These are phyloP conservation scores for Trypanosoma boissoni DNA, from an alignment of 208 protist species.

Conservation along the genomic window DNA sequence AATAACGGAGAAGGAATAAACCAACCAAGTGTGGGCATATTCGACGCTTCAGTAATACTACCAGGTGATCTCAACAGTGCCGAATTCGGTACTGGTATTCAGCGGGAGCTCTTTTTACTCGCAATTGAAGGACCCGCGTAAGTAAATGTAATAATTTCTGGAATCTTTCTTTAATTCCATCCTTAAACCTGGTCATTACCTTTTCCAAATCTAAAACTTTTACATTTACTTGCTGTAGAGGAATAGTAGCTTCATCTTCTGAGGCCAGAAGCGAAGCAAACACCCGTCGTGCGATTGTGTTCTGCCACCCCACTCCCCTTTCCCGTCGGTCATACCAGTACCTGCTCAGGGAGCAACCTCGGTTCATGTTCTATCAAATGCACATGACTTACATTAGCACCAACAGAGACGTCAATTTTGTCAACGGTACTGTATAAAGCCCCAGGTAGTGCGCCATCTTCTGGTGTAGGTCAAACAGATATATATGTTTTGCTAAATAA, in stretches of 20 bases:
- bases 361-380: neutral
- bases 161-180: neutral
- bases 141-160: neutral
- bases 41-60: neutral
- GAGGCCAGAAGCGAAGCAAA: neutral
- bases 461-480: neutral
- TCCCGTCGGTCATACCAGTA: neutral
- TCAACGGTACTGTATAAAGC: neutral
- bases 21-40: neutral
- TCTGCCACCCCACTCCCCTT: neutral
- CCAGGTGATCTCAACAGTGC: neutral
- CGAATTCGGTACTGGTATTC: neutral
- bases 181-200: neutral
- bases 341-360: neutral
- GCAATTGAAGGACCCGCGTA: neutral
- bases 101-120: neutral
- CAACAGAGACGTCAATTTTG: neutral
- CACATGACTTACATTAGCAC: neutral
- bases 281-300: neutral
- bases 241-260: conserved; percentile 1
- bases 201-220: neutral
- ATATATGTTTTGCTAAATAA: neutral
- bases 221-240: neutral
- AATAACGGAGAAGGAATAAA: neutral
- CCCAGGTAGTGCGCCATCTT: neutral